phyloP scores from a whole-genome alignment of 139 green algal species.

The Chlorella sp. region DNA sequence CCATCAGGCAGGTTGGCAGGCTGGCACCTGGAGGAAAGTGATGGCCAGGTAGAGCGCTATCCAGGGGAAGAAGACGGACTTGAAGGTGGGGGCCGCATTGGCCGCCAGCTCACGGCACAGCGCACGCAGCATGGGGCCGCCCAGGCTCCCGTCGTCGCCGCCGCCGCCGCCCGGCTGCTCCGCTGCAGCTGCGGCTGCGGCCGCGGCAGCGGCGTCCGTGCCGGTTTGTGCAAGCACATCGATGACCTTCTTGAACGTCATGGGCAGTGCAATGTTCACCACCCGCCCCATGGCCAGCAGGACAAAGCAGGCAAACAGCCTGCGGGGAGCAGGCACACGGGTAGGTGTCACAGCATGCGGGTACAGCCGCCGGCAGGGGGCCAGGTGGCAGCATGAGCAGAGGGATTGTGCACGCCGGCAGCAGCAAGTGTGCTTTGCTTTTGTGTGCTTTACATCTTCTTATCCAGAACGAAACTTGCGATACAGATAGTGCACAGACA shows the following conservation, averaged over 20 bases:
- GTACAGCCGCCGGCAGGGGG: background rate
- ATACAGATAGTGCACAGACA: too few species aligned
- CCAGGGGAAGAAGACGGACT: constrained; percentile 56
- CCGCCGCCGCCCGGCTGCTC: constrained; percentile 34
- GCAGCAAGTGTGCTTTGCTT: background rate
- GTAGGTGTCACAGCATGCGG: background rate
- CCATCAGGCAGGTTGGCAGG: background rate
- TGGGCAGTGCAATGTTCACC: constrained; percentile 82
- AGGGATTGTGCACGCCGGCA: background rate
- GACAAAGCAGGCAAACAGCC: constrained; percentile 63
- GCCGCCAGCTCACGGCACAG: constrained; percentile 46
- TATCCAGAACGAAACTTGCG: too few species aligned
- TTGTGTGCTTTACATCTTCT: too few species aligned
- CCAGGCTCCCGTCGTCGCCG: background rate
- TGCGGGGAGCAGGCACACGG: background rate
- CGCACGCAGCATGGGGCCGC: constrained; percentile 22
- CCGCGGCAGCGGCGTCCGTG: background rate
- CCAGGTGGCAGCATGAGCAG: background rate
- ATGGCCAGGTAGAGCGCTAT: constrained; percentile 45
- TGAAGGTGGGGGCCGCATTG: constrained; percentile 54
- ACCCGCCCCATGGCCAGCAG: constrained; percentile 69
- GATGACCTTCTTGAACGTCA: constrained; percentile 75
- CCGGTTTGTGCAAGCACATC: constrained; percentile 48
- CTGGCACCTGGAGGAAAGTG: constrained; percentile 43
- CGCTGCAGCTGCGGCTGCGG: background rate